Conservation (phyloP, 1,284 basidiomycete species). For the Ceratobasidium theobromae region DNA sequence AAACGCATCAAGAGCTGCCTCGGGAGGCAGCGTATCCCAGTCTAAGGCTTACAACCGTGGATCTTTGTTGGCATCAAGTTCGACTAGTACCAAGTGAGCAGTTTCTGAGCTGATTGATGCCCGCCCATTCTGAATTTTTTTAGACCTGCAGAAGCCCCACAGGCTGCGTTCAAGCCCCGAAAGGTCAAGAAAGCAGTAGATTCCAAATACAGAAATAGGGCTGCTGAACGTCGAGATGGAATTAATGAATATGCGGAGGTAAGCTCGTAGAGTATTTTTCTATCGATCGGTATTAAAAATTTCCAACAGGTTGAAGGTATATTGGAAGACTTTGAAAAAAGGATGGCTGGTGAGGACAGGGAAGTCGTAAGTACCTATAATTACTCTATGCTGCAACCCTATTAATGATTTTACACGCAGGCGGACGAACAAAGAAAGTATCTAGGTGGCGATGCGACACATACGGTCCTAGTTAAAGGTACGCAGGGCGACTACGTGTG, state of each 20-base stretch:
- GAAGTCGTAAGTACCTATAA: constrained; percentile 51
- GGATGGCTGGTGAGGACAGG: constrained; percentile 58
- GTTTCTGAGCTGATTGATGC: neutral
- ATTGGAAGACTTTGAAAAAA: constrained; percentile 75
- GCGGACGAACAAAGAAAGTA: constrained; percentile 76
- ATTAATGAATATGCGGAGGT: constrained; percentile 71
- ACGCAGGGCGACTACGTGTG: neutral
- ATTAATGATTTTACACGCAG: constrained; percentile 44
- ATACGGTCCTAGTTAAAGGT: constrained; percentile 82
- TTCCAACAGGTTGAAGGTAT: constrained; percentile 70
- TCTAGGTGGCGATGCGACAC: constrained; percentile 84
- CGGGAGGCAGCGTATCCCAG: neutral
- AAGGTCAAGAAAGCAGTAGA: constrained; percentile 64
- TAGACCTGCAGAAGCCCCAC: constrained; percentile 37
- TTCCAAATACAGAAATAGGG: constrained; percentile 65
- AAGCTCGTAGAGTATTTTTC: constrained; percentile 36
- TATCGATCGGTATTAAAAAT: neutral
- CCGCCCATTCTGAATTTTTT: neutral
- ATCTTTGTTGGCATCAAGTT: constrained; percentile 14
- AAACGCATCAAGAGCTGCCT: neutral
- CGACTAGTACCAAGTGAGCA: constrained; percentile 12
- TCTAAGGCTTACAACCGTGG: constrained; percentile 30
- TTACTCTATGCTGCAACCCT: neutral
- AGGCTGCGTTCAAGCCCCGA: constrained; percentile 71
- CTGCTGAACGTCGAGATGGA: constrained; percentile 64